phyloP scores from a whole-genome alignment of 2,329 filamentous ascomycete species.

The Pseudocercospora fuligena region DNA sequence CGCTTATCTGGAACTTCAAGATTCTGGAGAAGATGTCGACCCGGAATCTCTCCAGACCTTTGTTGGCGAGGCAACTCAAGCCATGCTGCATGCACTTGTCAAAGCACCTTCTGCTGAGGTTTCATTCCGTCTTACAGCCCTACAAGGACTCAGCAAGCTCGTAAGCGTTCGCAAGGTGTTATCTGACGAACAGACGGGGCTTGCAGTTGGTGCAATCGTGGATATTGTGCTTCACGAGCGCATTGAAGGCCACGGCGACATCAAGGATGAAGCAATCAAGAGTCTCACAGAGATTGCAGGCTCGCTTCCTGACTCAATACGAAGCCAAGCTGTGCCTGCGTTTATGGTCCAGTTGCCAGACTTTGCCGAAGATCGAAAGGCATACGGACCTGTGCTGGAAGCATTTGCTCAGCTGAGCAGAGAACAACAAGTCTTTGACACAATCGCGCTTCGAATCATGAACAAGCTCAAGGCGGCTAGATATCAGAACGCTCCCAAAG shows the following conservation, averaged over 20 bases:
- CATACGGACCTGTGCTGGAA: conserved; percentile 63
- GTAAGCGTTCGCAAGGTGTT: conserved; percentile 48
- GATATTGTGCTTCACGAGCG: conserved; percentile 66
- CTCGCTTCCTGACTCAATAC: conserved; percentile 65
- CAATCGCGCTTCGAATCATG: conserved; percentile 65
- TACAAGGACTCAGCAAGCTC: conserved; percentile 52
- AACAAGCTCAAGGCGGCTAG: conserved; percentile 65
- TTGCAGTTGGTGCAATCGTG: conserved; percentile 65
- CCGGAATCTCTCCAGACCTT: conserved; percentile 48
- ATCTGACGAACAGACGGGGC: conserved; percentile 47
- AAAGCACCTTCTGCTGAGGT: conserved; percentile 54
- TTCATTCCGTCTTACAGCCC: conserved; percentile 53
- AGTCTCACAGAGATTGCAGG: conserved; percentile 66
- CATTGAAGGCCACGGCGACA: conserved; percentile 59
- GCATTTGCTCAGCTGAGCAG: conserved; percentile 67
- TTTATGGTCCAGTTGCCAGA: conserved; percentile 68
- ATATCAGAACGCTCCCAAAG: conserved; percentile 55
- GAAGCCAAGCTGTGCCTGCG: conserved; percentile 68
- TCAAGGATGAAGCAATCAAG: conserved; percentile 63
- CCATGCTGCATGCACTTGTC: conserved; percentile 50
- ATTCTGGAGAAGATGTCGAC: conserved; percentile 50
- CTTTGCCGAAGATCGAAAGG: conserved; percentile 46
- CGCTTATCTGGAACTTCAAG: conserved; percentile 56
- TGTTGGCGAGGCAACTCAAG: conserved; percentile 47
- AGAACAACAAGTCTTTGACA: conserved; percentile 67